Percentiles rank a stretch among this genome's conserved stretches.
These are phyloP conservation scores for Astrothelium macrocarpum DNA, from an alignment of 495 filamentous ascomycete species.

Conservation along the genomic window DNA sequence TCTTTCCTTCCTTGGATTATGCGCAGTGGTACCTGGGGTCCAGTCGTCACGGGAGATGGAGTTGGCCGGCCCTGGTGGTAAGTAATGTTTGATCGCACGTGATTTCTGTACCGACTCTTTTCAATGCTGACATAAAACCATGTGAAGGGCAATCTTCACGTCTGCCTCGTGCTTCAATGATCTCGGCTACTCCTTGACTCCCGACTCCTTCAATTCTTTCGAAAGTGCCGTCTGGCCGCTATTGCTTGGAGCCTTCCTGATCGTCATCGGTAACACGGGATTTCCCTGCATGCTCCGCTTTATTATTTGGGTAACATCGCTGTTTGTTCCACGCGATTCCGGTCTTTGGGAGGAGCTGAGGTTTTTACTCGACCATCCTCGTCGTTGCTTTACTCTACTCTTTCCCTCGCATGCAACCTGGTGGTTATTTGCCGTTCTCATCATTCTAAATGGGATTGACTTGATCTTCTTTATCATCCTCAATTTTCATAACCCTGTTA, in stretches of 20 bases:
- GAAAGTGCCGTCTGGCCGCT: conserved; percentile 64
- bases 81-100: conserved; percentile 15
- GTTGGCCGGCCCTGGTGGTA: conserved; percentile 72
- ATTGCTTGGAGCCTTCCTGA: conserved; percentile 65
- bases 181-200: conserved; percentile 68
- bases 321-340: conserved; percentile 46
- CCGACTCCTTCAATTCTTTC: conserved; percentile 88
- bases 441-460: conserved; percentile 71
- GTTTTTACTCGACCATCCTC: conserved; percentile 87
- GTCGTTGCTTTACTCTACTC: conserved; percentile 86
- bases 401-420: conserved; percentile 87
- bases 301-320: conserved; percentile 68
- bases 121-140: not conserved
- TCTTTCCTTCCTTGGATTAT: conserved; percentile 73
- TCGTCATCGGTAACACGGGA: conserved; percentile 87
- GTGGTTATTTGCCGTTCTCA: conserved; percentile 87
- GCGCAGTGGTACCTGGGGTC: conserved; percentile 37
- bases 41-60: conserved; percentile 46
- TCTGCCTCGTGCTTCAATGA: conserved; percentile 81
- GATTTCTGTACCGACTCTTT: not conserved
- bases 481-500: conserved; percentile 61
- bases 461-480: conserved; percentile 82
- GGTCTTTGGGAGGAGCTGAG: conserved; percentile 76
- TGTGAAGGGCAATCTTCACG: conserved; percentile 65
- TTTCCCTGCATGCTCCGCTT: conserved; percentile 90